Conservation (phyloP, 164 flowering plant species). For the Piper betle region DNA sequence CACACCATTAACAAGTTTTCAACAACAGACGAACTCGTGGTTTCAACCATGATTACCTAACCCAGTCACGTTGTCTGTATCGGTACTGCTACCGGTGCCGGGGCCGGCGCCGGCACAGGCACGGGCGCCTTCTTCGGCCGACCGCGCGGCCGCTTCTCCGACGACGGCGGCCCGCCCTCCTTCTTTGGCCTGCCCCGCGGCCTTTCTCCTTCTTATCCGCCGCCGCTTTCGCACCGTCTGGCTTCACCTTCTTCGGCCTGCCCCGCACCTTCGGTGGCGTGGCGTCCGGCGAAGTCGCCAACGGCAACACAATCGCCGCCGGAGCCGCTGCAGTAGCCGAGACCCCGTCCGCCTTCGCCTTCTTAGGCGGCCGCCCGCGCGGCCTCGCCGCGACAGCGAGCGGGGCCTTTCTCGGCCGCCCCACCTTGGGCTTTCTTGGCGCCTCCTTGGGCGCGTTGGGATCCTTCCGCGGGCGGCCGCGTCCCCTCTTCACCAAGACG, state of each 20-base stretch:
- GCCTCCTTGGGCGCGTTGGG: background rate
- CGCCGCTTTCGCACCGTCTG: background rate
- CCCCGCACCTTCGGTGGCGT: background rate
- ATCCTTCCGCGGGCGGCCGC: slow-evolving; percentile 6
- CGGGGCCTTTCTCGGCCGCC: slow-evolving; percentile 3
- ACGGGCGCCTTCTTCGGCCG: slow-evolving; percentile 2
- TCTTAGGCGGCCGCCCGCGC: background rate
- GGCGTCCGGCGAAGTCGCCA: background rate
- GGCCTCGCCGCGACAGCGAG: background rate
- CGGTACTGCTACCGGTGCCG: background rate
- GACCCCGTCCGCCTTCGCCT: background rate
- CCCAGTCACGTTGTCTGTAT: background rate
- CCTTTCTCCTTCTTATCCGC: slow-evolving; percentile 1
- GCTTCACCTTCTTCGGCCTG: background rate
- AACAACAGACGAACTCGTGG: too few species aligned
- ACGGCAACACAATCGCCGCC: background rate
- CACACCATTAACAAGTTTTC: too few species aligned
- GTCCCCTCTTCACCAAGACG: background rate
- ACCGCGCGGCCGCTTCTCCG: slow-evolving; percentile 2
- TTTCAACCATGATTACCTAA: too few species aligned
- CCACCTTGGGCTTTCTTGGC: background rate
- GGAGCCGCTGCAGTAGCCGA: background rate
- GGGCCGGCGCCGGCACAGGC: too few species aligned
- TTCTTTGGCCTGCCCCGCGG: slow-evolving; percentile 6
- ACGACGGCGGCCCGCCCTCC: background rate